These are phyloP conservation scores for Populus trichocarpa DNA, from an alignment of 441 rosid species.

Conservation along the genomic window DNA sequence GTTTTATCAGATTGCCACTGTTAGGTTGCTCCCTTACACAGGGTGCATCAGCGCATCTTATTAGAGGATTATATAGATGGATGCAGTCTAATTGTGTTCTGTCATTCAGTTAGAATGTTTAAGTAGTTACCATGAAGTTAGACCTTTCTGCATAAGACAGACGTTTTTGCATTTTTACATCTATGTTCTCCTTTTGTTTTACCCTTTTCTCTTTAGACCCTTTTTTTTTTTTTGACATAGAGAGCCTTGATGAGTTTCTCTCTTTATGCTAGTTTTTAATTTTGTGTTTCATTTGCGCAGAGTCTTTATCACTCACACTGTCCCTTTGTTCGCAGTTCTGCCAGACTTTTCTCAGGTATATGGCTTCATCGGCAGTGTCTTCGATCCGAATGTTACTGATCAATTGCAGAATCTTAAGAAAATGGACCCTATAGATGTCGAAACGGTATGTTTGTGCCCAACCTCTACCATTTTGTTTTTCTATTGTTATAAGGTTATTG, in stretches of 20 bases:
- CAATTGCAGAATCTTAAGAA: constrained; percentile 77
- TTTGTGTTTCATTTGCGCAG: background rate
- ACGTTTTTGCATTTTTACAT: constrained; percentile 9
- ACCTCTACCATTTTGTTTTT: background rate
- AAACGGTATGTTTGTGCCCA: constrained; percentile 54
- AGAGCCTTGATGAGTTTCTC: background rate
- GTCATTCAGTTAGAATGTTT: background rate
- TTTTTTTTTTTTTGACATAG: background rate
- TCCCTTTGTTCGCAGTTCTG: constrained; percentile 55
- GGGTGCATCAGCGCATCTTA: background rate
- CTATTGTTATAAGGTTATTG: background rate
- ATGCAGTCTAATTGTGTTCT: background rate
- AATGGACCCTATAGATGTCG: constrained; percentile 87
- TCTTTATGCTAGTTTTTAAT: background rate
- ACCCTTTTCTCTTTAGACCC: background rate
- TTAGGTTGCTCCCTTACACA: background rate
- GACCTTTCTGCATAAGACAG: background rate
- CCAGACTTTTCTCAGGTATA: constrained; percentile 93
- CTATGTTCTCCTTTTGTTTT: background rate
- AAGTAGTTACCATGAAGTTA: background rate
- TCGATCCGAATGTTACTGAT: constrained; percentile 66
- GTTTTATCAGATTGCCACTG: background rate
- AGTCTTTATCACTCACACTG: constrained; percentile 3
- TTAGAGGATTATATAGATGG: background rate
- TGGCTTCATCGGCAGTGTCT: constrained; percentile 86